Base-by-base conservation (phyloP, 192 early-diverging fungal genomes). In the Coemansia sp. region DNA sequence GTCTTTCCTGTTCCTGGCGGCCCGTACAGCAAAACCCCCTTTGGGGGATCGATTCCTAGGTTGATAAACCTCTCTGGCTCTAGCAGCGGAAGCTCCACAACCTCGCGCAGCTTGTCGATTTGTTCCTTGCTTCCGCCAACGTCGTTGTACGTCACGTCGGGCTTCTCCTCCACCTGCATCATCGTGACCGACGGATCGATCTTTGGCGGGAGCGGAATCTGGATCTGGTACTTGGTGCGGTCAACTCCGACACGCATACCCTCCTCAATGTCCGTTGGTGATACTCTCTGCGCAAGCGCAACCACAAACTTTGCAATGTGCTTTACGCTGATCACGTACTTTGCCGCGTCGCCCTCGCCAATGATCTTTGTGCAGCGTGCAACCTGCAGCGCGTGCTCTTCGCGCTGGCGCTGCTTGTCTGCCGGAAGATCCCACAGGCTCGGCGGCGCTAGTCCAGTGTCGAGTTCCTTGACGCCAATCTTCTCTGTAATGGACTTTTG, bases 121-220 rank as follows among this genome's bases (percentile, higher is more conserved):
- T 98, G 96, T 70, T 99, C 97, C 74, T 99, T 99, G 85, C 97
- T 95, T 38, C 97, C 97, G 70, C 97, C 97, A n/a, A 99, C 92
- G 82, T 99, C 96, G 50, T 87, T 86, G 63, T 99, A 99, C 10
- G 97, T 99, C n/a, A 99, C 95, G 84, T 99, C 97, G 3, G 97
- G 97, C 79, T 99, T 99, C 75, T 99, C 97, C 73, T 99, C 97
- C 29, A 99, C 94, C 75, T 97, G 95, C 97, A 99, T 99, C 97
- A 98, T 99, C 11, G 97, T 98, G 42, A 92, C 92, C 0, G 94
- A 91, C 25, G 97, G 93, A 72, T 99, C 97, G 57, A 99, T 99
- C 84, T 92, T 95, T 67, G 97, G 97, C 45, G 97, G 97, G 33
- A 99, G 83, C 50, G 97, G 97, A 56, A 99, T 90, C 74, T 98